A percentile compares a stretch with the other conserved stretches of the same genome.
Evolutionary conservation across 106 monocot species (phyloP).

Genomic region (Agapanthus africanus): DNA sequence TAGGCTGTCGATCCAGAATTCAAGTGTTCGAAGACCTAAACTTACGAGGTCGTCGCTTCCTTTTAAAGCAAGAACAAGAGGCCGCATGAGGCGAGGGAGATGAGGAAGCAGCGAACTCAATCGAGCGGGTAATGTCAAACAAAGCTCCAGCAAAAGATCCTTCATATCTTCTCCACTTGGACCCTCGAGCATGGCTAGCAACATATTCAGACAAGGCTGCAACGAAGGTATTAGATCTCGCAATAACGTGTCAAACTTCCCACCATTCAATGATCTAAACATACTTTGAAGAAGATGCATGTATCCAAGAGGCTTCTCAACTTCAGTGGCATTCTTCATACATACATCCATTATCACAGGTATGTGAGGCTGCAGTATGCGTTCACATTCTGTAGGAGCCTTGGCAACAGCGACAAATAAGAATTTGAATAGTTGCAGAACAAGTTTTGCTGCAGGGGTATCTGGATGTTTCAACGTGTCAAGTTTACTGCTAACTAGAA

Average conservation of each 20-base stretch:
- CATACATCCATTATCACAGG: constrained; percentile 91
- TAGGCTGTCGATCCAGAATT: constrained; percentile 98
- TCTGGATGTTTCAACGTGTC: constrained; percentile 94
- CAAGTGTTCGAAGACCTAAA: constrained; percentile 96
- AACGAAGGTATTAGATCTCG: constrained; percentile 87
- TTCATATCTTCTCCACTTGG: constrained; percentile 90
- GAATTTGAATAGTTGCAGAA: constrained; percentile 83
- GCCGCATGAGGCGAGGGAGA: constrained; percentile 88
- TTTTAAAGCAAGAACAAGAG: constrained; percentile 85
- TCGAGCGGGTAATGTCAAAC: constrained; percentile 86
- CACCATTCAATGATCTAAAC: constrained; percentile 85
- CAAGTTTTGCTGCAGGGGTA: constrained; percentile 84
- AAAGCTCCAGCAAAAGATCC: constrained; percentile 89
- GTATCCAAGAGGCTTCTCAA: constrained; percentile 94
- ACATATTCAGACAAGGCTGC: constrained; percentile 94
- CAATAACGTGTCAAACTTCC: constrained; percentile 85
- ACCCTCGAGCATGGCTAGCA: constrained; percentile 89
- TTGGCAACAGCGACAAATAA: constrained; percentile 90
- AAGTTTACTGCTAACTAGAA: constrained; percentile 77
- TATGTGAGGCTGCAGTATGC: constrained; percentile 87
- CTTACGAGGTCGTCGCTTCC: constrained; percentile 89
- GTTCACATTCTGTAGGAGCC: constrained; percentile 80
- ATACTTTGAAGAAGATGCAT: constrained; percentile 86
- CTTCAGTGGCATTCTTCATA: constrained; percentile 96
- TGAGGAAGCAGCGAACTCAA: constrained; percentile 99